These are phyloP conservation scores for Toxoplasma gondii DNA, from an alignment of 169 alveolate genomes.

Conservation along the genomic window DNA sequence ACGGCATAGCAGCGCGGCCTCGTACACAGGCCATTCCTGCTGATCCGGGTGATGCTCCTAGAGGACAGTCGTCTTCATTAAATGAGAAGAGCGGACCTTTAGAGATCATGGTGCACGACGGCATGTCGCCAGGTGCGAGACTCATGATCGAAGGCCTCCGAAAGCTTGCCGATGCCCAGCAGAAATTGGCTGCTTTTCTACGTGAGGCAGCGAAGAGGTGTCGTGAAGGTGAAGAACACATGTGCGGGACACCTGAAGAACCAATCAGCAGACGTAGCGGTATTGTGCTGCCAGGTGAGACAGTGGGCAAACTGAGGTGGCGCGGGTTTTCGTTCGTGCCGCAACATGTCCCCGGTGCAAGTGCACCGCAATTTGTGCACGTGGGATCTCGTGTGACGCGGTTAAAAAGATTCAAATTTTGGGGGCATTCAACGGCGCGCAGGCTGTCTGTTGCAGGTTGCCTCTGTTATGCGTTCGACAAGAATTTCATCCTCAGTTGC, in stretches of 20 bases:
- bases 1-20: background rate
- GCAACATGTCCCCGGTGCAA: no score
- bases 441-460: no score
- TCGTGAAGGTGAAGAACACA: background rate
- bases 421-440: no score
- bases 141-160: background rate
- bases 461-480: no score
- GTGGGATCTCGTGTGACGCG: no score
- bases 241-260: conserved; percentile 20
- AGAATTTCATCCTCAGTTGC: no score
- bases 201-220: conserved; percentile 14
- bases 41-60: background rate
- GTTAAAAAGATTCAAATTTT: no score
- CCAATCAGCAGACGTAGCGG: background rate
- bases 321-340: no score
- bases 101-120: background rate
- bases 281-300: background rate
- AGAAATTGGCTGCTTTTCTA: background rate
- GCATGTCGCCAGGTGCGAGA: background rate
- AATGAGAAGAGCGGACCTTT: background rate
- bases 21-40: background rate
- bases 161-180: background rate
- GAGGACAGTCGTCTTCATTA: background rate
- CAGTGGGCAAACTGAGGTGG: no score
- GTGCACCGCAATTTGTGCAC: no score